Evolutionary conservation across 2,329 filamentous ascomycete genomes (phyloP), one percentile per base, ranked within the genome.

Genomic region (Clathrospora elynae): DNA sequence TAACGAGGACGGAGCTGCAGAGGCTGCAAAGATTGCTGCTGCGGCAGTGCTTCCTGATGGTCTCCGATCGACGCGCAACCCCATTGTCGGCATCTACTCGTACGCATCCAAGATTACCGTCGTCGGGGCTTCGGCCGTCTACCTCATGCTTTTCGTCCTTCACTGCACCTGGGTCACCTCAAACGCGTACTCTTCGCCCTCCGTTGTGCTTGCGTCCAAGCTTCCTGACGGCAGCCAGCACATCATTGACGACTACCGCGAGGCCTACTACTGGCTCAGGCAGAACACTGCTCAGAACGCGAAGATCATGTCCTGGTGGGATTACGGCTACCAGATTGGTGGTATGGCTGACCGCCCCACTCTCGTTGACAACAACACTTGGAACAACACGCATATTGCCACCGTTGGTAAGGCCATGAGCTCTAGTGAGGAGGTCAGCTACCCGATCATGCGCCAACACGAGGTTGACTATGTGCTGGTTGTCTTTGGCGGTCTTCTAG

Each of bases 221-320:
- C 79, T 96, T 75, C 90, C 92, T 2, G 93, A 99, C 66, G 93
- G 95, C 51, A 93, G 86, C 70, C 92, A 97, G 70, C 91, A 95
- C 74, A 99, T 99, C 69, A 99, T 99, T 64, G 93, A 99, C 67
- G 93, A 99, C 72, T 99, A 99, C 76, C 87, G 93, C 67, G 93
- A 99, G 80, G 93, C 93, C 2, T 99, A 99, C 76, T 95, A 99
- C 76, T 99, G 93, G 93, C 85, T 99, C 35, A 88, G 93, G 53
- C 93, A 99, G 73, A 99, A 99, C 78, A 99, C 95, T 7, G 81
- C 86, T 48, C 82, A 92, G 57, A 88, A 96, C 62, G 91, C 95
- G 67, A 99, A 97, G 81, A 87, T 99, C 68, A 97, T 97, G 92
- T 93, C 91, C 1, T 99, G 93, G 93, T 99, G 93, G 93, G 93